phyloP scores from a whole-genome alignment of 1,284 basidiomycete species.

The Ceratobasidium sp. region DNA sequence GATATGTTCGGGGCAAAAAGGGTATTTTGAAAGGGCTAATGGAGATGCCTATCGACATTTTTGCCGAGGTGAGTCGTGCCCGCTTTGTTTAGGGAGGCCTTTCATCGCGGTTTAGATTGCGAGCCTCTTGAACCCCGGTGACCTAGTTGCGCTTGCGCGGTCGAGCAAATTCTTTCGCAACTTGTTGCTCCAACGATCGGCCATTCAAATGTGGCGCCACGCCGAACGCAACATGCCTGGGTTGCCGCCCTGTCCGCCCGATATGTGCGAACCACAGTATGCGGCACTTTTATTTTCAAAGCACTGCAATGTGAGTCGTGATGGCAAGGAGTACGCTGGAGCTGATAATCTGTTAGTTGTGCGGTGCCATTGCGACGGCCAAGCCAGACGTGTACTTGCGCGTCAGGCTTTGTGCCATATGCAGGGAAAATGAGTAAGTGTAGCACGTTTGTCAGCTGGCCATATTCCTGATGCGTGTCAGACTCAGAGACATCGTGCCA shows the following conservation, averaged over 20 bases:
- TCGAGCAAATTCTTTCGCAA: conserved; percentile 20
- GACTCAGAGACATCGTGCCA: background rate
- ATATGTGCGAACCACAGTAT: conserved; percentile 23
- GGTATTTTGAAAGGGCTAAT: background rate
- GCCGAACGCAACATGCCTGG: conserved; percentile 12
- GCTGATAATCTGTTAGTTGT: background rate
- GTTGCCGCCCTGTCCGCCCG: conserved; percentile 7
- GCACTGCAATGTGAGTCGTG: conserved; percentile 1
- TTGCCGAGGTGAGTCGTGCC: background rate
- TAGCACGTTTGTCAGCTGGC: background rate
- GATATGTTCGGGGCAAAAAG: background rate
- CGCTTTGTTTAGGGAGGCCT: background rate
- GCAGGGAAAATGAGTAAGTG: conserved; percentile 1
- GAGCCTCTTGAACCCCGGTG: conserved; percentile 9
- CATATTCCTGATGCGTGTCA: background rate
- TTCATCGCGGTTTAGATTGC: conserved; percentile 16
- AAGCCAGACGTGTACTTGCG: conserved; percentile 15
- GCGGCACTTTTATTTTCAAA: conserved; percentile 28
- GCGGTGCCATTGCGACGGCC: background rate
- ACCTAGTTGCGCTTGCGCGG: conserved; percentile 10
- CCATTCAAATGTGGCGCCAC: conserved; percentile 14
- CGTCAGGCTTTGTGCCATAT: conserved; percentile 16
- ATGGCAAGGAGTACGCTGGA: background rate
- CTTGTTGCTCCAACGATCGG: conserved; percentile 1
- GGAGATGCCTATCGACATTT: conserved; percentile 6